Conservation (phyloP, 345 rosid genomes). For the Combretum micranthum region DNA sequence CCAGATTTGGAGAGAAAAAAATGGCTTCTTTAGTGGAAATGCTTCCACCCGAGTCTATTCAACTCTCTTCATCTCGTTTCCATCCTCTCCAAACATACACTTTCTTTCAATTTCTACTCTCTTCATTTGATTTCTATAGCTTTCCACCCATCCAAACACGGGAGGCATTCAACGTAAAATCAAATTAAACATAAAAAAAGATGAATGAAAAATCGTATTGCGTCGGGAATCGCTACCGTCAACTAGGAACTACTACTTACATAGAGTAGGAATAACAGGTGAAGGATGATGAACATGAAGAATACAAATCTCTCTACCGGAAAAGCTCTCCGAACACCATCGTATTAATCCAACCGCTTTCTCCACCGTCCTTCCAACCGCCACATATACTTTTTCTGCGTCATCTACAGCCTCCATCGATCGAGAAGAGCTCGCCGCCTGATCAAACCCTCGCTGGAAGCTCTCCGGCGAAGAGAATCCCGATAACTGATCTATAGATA, state of each 20-base stretch:
- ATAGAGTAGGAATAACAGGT: conserved; percentile 50
- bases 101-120: too few relatives aligned
- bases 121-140: too few relatives aligned
- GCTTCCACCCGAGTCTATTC: too few relatives aligned
- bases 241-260: conserved; percentile 16
- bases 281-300: conserved; percentile 63
- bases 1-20: too few relatives aligned
- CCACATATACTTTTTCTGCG: conserved; percentile 43
- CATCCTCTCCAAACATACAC: too few relatives aligned
- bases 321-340: conserved; percentile 38
- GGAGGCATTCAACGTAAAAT: too few relatives aligned
- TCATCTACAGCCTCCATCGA: conserved; percentile 22
- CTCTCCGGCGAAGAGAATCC: conserved; percentile 14
- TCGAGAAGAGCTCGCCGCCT: conserved; percentile 12
- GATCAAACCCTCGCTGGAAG: conserved; percentile 6
- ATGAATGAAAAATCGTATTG: too few relatives aligned
- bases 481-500: conserved; percentile 10
- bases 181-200: too few relatives aligned
- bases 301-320: conserved; percentile 35
- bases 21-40: too few relatives aligned
- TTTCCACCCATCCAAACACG: too few relatives aligned
- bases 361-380: conserved; percentile 45
- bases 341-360: conserved; percentile 39
- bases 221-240: not conserved
- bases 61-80: too few relatives aligned